Evolutionary conservation across 176 grass and related monocot genomes (phyloP).

Genomic region (Lolium multiflorum): DNA sequence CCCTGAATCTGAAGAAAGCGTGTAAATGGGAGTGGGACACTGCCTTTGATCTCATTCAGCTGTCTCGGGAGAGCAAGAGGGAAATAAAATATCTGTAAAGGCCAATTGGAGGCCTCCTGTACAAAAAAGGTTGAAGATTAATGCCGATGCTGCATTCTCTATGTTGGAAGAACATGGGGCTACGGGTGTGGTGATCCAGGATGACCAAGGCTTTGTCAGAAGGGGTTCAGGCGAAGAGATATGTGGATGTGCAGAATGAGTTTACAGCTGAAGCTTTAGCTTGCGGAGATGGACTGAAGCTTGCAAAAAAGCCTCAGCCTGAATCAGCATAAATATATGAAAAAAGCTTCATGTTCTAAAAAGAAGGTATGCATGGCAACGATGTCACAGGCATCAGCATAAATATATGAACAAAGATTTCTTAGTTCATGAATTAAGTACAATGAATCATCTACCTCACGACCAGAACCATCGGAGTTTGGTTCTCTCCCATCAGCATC

Average conservation of each 20-base stretch:
- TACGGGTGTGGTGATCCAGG: neutral
- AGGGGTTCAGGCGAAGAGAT: neutral
- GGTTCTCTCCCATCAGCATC: slow-evolving; percentile 34
- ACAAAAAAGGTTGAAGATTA: no score
- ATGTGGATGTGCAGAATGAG: neutral
- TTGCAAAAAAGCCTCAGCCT: neutral
- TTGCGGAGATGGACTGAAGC: neutral
- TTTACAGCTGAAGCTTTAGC: neutral
- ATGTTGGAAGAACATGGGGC: no score
- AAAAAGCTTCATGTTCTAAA: neutral
- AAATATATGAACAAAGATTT: neutral
- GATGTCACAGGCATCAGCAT: neutral
- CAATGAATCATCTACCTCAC: slow-evolving; percentile 59
- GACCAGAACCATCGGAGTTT: slow-evolving; percentile 54
- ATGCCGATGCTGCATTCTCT: no score
- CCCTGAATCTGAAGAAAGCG: no score
- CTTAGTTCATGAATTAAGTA: neutral
- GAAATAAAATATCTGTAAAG: no score
- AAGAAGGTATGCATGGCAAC: neutral
- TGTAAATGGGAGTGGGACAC: no score
- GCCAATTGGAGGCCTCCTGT: no score
- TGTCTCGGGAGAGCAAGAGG: no score
- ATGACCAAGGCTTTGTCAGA: neutral
- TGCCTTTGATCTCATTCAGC: no score
- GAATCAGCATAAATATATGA: neutral